phyloP scores from a whole-genome alignment of 2,329 filamentous ascomycete species.

The Apiospora kogelbergensis region DNA sequence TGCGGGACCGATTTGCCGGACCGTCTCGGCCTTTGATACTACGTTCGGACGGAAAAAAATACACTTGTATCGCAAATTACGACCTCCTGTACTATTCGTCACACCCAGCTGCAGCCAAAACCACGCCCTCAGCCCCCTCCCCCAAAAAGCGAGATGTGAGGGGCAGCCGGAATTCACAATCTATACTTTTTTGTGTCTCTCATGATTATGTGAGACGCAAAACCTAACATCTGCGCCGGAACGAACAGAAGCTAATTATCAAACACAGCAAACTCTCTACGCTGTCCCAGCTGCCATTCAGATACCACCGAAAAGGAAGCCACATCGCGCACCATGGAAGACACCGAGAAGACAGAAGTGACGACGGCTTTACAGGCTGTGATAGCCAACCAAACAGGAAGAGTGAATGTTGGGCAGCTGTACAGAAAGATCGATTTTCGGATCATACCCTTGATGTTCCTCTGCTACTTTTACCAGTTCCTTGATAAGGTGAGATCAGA shows the following conservation, averaged over 20 bases:
- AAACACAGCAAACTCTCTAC: too few species aligned
- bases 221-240: not conserved
- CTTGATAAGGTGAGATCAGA: slow-evolving; percentile 57
- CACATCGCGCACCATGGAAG: not conserved
- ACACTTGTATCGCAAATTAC: not conserved
- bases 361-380: not conserved
- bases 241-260: too few species aligned
- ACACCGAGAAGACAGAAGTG: not conserved
- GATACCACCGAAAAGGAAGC: not conserved
- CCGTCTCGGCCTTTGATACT: too few species aligned
- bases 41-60: too few species aligned
- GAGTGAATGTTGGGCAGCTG: slow-evolving; percentile 20
- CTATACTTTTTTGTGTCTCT: not conserved
- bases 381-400: not conserved
- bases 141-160: not conserved
- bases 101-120: not conserved
- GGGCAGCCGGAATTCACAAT: not conserved
- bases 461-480: slow-evolving; percentile 62
- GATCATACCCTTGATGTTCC: slow-evolving; percentile 62
- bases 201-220: not conserved
- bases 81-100: not conserved
- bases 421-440: slow-evolving; percentile 55
- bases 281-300: not conserved
- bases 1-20: too few species aligned
- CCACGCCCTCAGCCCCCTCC: not conserved